Base-by-base conservation (phyloP, 129 eudicot species). In the Tagetes erecta region DNA sequence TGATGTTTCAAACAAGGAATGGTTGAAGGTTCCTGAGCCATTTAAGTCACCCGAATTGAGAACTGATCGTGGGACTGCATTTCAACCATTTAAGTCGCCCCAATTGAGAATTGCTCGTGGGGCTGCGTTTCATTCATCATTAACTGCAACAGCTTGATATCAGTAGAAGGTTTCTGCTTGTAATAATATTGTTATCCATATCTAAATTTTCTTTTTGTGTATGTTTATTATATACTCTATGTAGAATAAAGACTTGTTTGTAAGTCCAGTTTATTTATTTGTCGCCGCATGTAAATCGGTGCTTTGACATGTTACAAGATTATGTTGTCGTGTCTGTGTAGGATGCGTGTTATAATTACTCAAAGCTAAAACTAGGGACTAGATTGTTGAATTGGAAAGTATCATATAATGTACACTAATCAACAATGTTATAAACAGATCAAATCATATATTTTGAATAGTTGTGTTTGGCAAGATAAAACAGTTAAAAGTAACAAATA, bases 11-110 rank as follows among this genome's bases (percentile, higher is more conserved):
- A 92, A 74, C 46, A 68, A 88, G 79, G 92, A 89, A 68, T 92
- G 98, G 98, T 64, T 81, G 71, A 86, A 84, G 84, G 95, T 90
- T 46, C 84, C 95, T 20, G 87, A 20, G 55, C 88, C 87, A 3
- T 78, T 76, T 33, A 83, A 87, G 63, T 79, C 83, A 56, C 87
- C 83, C 71, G 84, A 79, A 46, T 80, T 80, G 27, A 78, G 95
- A 95, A n/a, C 56, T 11, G 76, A 67, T 2, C 44, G 46, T 42
- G 84, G 78, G 60, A 74, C 72, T 8, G 68, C 76, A 10, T 68
- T 20, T 20, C 27, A 20, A 20, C 27, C 27, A 20, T 20, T 20
- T 20, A 20, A 20, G 27, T 20, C 27, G 27, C 27, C 27, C 27
- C 27, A 20, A 20, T 20, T 20, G 27, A 20, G 27, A 20, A 20